A percentile compares a stretch with the other conserved stretches of the same genome.
Evolutionary conservation across 2,329 filamentous ascomycete species (phyloP).

Genomic region (Neurospora crassa): DNA sequence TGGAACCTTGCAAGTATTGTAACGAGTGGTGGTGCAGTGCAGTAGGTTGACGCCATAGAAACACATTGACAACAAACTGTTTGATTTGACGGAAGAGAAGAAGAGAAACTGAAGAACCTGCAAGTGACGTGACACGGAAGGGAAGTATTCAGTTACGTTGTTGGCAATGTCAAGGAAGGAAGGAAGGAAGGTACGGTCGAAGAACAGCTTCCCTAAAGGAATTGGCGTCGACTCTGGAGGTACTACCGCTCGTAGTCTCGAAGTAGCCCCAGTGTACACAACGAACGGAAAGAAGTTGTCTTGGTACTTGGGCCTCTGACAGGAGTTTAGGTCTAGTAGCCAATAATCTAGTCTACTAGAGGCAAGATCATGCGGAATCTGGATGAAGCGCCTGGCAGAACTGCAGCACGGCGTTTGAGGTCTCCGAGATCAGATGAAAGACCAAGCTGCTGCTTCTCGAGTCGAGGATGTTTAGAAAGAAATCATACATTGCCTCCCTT

Average conservation of each 20-base stretch:
- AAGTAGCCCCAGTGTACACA: background rate
- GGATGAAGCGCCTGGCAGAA: background rate
- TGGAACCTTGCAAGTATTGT: background rate
- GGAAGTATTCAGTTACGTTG: background rate
- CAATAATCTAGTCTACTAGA: background rate
- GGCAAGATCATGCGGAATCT: background rate
- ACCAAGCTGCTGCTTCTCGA: background rate
- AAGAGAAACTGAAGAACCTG: background rate
- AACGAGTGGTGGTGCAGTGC: background rate
- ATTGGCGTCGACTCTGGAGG: background rate
- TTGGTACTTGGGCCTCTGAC: background rate
- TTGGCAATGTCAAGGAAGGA: background rate
- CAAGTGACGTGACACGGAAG: no score
- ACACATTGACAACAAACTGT: background rate
- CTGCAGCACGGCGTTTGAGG: background rate
- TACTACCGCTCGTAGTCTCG: background rate
- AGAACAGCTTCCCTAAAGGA: background rate
- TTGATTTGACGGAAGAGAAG: background rate
- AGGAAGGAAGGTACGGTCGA: background rate
- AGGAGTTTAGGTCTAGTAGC: background rate
- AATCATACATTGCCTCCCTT: background rate
- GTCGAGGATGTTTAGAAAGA: background rate
- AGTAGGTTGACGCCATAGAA: background rate
- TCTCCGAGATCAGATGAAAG: background rate
- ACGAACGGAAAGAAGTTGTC: background rate